Evolutionary conservation across 176 grass and related monocot species (phyloP).

Genomic region (Oropetium thomaeum): DNA sequence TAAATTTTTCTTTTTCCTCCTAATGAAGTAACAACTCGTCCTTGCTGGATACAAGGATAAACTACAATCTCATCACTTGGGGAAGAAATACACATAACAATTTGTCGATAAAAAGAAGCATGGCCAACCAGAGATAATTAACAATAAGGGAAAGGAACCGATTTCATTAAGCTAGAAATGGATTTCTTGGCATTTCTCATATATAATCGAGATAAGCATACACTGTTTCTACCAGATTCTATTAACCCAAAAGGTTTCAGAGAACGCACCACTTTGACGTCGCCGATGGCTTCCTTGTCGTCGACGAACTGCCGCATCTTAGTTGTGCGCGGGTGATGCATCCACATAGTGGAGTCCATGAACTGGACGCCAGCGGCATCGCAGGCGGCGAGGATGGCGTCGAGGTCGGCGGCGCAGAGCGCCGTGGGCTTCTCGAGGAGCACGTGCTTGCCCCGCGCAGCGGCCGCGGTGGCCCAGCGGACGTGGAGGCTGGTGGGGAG

Average conservation of each 20-base stretch:
- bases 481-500: constrained; percentile 79
- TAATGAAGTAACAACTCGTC: neutral
- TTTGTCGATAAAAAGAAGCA: neutral
- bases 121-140: neutral
- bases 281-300: constrained; percentile 55
- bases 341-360: constrained; percentile 96
- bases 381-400: constrained; percentile 62
- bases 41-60: neutral
- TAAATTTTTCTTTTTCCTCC: no score
- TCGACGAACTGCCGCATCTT: constrained; percentile 72
- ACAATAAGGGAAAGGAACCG: neutral
- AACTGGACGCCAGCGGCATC: constrained; percentile 53
- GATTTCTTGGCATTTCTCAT: neutral
- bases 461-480: constrained; percentile 65
- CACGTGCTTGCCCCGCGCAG: constrained; percentile 63
- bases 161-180: neutral
- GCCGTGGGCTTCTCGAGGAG: constrained; percentile 92
- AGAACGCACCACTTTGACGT: constrained; percentile 49
- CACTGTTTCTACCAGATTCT: neutral
- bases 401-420: constrained; percentile 62
- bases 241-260: neutral
- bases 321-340: constrained; percentile 80
- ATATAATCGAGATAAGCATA: neutral
- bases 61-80: neutral
- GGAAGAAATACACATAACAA: neutral